phyloP scores from a whole-genome alignment of 169 alveolate species.

The Plasmodium knowlesi region DNA sequence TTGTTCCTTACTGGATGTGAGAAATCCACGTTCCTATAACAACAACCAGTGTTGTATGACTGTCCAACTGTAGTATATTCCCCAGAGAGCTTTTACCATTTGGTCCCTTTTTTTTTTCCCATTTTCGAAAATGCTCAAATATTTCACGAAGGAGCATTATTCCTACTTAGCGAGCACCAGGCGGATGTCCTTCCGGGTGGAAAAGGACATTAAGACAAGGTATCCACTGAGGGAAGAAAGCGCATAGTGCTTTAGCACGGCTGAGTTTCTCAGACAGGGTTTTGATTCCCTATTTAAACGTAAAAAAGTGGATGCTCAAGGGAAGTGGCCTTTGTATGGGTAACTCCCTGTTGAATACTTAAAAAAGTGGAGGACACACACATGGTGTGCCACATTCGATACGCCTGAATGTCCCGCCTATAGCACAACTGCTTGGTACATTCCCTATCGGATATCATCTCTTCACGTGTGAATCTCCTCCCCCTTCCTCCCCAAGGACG shows the following conservation, averaged over 20 bases:
- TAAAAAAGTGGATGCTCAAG: neutral
- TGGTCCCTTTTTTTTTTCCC: neutral
- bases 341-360: neutral
- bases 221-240: neutral
- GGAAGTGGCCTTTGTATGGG: neutral
- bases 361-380: neutral
- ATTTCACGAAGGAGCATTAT: constrained; percentile 33
- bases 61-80: neutral
- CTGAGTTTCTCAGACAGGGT: neutral
- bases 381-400: neutral
- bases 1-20: neutral
- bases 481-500: constrained; percentile 4
- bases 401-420: neutral
- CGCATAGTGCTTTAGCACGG: neutral
- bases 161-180: constrained; percentile 18
- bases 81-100: neutral
- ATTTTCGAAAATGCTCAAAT: constrained; percentile 29
- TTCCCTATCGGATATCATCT: neutral
- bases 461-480: neutral
- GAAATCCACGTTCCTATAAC: neutral
- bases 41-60: neutral
- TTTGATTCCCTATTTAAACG: too few relatives aligned
- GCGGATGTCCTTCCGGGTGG: constrained; percentile 32
- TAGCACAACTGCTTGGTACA: neutral
- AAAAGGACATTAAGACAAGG: constrained; percentile 68